A percentile compares a stretch with the other conserved stretches of the same genome.
Evolutionary conservation across 208 protist genomes (phyloP).

Genomic region (Leishmania major): DNA sequence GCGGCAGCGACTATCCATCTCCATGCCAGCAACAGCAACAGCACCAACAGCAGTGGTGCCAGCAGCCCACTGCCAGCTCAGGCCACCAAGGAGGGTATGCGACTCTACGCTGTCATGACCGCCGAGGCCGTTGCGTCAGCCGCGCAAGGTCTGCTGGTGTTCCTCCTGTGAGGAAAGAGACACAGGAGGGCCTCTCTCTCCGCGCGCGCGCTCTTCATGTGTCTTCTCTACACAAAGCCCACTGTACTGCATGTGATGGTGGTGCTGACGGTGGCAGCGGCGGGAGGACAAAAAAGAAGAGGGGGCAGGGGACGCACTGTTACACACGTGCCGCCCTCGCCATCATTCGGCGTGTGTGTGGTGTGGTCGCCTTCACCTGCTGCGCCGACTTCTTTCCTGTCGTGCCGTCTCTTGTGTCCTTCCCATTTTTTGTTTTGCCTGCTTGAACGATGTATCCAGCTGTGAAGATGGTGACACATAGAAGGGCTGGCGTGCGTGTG

Average conservation of each 20-base stretch:
- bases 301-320: not conserved
- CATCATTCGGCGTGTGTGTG: not conserved
- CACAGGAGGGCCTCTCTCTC: not conserved
- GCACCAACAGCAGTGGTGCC: conserved; percentile 1
- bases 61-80: not conserved
- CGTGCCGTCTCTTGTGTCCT: not conserved
- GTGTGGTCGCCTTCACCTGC: not conserved
- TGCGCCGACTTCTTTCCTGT: not conserved
- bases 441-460: not conserved
- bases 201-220: not conserved
- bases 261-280: not conserved
- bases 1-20: not conserved
- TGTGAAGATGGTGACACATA: not conserved
- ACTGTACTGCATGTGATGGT: not conserved
- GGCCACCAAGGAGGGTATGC: not conserved
- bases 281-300: not conserved
- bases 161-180: conserved; percentile 10
- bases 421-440: not conserved
- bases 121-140: conserved; percentile 29
- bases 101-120: conserved; percentile 9
- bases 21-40: not conserved
- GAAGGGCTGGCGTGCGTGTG: not conserved
- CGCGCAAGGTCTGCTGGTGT: conserved; percentile 26
- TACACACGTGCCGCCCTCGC: not conserved
- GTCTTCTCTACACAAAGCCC: not conserved